phyloP scores from a whole-genome alignment of 768 basidiomycete genomes.

The Serendipita sp. region DNA sequence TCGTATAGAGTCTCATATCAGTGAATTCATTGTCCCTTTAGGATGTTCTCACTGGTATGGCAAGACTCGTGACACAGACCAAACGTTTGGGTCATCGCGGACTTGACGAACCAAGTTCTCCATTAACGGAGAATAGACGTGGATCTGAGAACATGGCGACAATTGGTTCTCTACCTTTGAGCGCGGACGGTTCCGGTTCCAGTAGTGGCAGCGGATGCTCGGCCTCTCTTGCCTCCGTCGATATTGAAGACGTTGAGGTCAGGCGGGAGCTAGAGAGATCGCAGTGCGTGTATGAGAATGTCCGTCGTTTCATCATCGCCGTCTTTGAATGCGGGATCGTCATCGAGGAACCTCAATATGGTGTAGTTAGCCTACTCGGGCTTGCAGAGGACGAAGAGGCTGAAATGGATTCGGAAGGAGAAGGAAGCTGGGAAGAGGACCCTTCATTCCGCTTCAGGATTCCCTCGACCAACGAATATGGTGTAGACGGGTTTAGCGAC shows the following conservation, averaged over 20 bases:
- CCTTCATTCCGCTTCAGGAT: background rate
- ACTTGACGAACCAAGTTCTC: background rate
- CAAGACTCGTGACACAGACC: background rate
- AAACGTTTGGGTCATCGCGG: background rate
- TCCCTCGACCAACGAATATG: background rate
- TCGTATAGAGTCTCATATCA: background rate
- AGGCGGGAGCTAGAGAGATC: background rate
- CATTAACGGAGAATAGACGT: background rate
- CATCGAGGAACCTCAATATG: background rate
- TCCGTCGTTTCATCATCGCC: background rate
- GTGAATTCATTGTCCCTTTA: background rate
- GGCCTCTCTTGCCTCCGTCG: background rate
- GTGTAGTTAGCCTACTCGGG: background rate
- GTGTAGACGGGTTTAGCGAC: background rate
- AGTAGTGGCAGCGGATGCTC: background rate
- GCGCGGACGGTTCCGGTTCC: background rate
- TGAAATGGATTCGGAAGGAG: background rate
- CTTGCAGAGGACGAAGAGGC: background rate
- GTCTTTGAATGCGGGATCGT: constrained; percentile 1
- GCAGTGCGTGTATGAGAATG: background rate
- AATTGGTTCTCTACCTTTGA: background rate
- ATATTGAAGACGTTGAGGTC: background rate
- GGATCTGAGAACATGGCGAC: background rate
- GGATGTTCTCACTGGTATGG: background rate
- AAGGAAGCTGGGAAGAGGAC: constrained; percentile 4